Conservation (phyloP, 495 filamentous ascomycete species). For the Penicillium antarcticum region DNA sequence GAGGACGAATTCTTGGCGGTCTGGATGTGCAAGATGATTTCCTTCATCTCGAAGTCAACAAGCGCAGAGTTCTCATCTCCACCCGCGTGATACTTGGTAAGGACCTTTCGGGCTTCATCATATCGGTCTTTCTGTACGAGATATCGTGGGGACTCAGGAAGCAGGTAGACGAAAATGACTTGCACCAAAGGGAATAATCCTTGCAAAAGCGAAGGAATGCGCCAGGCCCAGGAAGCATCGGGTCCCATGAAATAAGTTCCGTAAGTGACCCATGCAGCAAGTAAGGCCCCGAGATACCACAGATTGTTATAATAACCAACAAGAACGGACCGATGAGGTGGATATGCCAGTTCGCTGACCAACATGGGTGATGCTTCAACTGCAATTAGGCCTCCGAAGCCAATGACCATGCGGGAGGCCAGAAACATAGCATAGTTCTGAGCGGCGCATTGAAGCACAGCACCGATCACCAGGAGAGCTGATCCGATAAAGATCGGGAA, state of each 20-base stretch:
- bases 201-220: conserved; percentile 36
- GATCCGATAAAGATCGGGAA: conserved; percentile 19
- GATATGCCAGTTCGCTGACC: conserved; percentile 29
- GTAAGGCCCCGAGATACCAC: conserved; percentile 16
- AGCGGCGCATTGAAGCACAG: conserved; percentile 18
- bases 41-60: conserved; percentile 55
- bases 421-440: conserved; percentile 25
- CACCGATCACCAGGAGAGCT: conserved; percentile 17
- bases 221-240: conserved; percentile 42
- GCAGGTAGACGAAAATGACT: conserved; percentile 35
- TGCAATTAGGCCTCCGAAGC: conserved; percentile 20
- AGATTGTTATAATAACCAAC: conserved; percentile 15
- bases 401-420: conserved; percentile 22
- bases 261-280: conserved; percentile 17
- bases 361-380: conserved; percentile 24
- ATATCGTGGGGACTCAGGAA: conserved; percentile 42
- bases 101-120: conserved; percentile 46
- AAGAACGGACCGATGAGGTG: conserved; percentile 23
- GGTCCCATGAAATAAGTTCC: conserved; percentile 9
- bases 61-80: conserved; percentile 44
- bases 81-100: conserved; percentile 55
- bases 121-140: conserved; percentile 47
- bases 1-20: conserved; percentile 47
- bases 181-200: conserved; percentile 34
- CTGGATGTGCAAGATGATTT: conserved; percentile 52